A percentile compares a stretch with the other conserved stretches of the same genome.
These are phyloP conservation scores for Helichrysum umbraculigerum DNA, from an alignment of 129 eudicot genomes.

Conservation along the genomic window DNA sequence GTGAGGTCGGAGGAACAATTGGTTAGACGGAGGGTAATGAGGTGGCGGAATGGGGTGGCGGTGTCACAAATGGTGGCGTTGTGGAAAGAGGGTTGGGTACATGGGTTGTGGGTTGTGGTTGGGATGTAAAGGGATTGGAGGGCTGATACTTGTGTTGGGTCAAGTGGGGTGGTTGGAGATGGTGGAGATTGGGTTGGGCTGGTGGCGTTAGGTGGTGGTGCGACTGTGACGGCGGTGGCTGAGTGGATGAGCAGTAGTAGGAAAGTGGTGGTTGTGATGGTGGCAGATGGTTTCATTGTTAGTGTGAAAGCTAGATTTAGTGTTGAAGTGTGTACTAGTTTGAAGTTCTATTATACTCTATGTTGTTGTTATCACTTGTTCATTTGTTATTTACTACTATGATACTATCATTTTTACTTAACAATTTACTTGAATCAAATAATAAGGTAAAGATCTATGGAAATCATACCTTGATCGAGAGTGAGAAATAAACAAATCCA, in stretches of 20 bases:
- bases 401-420: too few species aligned
- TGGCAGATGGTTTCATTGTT: constrained; percentile 8
- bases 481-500: neutral
- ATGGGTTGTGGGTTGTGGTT: constrained; percentile 58
- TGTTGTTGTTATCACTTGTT: too few species aligned
- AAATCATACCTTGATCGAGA: neutral
- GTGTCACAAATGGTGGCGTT: constrained; percentile 66
- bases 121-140: constrained; percentile 31
- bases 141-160: constrained; percentile 30
- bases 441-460: neutral
- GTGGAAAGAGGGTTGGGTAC: constrained; percentile 46
- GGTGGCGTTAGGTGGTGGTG: neutral
- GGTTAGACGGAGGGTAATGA: constrained; percentile 56
- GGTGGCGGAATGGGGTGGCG: constrained; percentile 72
- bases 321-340: too few species aligned
- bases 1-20: constrained; percentile 72
- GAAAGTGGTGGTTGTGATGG: neutral
- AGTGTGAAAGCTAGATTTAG: too few species aligned
- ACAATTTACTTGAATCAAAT: neutral
- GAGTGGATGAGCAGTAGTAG: neutral
- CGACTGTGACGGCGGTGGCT: neutral
- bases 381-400: neutral
- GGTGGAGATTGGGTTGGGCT: constrained; percentile 1
- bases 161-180: constrained; percentile 21
- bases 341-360: too few species aligned